These are phyloP conservation scores for Paraphaeosphaeria minitans DNA, from an alignment of 2,329 filamentous ascomycete species.

Conservation along the genomic window DNA sequence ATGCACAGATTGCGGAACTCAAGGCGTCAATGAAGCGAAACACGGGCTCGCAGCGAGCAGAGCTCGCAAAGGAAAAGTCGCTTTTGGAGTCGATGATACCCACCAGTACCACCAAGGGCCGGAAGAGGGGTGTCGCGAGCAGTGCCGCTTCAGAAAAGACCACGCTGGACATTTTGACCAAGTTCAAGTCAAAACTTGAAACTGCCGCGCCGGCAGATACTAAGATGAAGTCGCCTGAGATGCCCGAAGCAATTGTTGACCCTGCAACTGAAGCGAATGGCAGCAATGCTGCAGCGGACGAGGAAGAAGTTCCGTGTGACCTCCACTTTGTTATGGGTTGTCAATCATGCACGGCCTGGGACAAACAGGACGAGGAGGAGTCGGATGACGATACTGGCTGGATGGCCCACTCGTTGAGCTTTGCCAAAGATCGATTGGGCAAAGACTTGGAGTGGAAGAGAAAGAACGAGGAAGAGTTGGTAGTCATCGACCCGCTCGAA, in stretches of 20 bases:
- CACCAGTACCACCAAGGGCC: constrained; percentile 69
- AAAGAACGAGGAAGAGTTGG: constrained; percentile 87
- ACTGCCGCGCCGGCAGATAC: constrained; percentile 39
- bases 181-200: constrained; percentile 78
- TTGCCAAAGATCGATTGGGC: constrained; percentile 86
- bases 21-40: constrained; percentile 82
- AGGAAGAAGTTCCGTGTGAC: constrained; percentile 71
- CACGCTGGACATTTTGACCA: constrained; percentile 72
- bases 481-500: constrained; percentile 91
- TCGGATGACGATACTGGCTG: constrained; percentile 68
- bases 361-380: constrained; percentile 68
- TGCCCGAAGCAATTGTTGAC: constrained; percentile 30
- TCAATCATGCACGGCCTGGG: constrained; percentile 88
- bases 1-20: constrained; percentile 78
- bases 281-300: constrained; percentile 23
- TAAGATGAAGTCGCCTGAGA: constrained; percentile 36
- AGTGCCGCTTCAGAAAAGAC: constrained; percentile 58
- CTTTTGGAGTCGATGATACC: constrained; percentile 77
- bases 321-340: constrained; percentile 96
- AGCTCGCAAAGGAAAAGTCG: constrained; percentile 59
- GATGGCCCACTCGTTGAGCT: constrained; percentile 85
- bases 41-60: constrained; percentile 34
- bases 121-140: constrained; percentile 69
- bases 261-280: constrained; percentile 23
- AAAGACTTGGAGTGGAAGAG: constrained; percentile 89